These are phyloP conservation scores for Candida oleophila DNA, from an alignment of 805 yeast genomes.

Conservation along the genomic window DNA sequence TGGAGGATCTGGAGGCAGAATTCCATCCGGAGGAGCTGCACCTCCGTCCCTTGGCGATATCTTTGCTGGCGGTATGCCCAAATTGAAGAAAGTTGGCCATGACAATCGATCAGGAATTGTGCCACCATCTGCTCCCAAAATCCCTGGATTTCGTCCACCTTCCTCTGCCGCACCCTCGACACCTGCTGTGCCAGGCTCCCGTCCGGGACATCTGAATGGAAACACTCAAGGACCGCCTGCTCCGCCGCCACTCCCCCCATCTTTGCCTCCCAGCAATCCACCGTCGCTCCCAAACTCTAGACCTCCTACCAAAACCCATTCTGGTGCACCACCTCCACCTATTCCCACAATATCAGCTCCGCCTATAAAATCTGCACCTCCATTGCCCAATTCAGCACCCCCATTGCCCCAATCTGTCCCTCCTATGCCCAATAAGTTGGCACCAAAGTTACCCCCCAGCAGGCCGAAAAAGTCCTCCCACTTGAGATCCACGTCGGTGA, in stretches of 20 bases:
- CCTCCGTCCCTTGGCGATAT: slow-evolving; percentile 53
- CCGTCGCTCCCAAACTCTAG: slow-evolving; percentile 9
- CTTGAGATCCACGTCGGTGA: slow-evolving; percentile 22
- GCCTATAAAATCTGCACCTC: slow-evolving; percentile 15
- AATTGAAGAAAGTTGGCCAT: slow-evolving; percentile 42
- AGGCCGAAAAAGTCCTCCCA: slow-evolving; percentile 41
- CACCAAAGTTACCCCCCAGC: slow-evolving; percentile 38
- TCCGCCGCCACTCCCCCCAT: neutral
- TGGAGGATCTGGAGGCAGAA: slow-evolving; percentile 16
- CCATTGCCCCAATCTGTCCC: slow-evolving; percentile 11
- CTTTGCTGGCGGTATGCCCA: slow-evolving; percentile 80
- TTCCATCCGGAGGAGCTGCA: slow-evolving; percentile 12
- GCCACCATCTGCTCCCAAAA: slow-evolving; percentile 38
- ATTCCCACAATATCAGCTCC: slow-evolving; percentile 13
- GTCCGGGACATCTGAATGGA: slow-evolving; percentile 33
- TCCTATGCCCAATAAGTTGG: slow-evolving; percentile 2
- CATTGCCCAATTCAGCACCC: slow-evolving; percentile 13
- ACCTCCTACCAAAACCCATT: slow-evolving; percentile 10
- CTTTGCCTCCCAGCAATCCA: slow-evolving; percentile 1
- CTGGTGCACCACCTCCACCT: slow-evolving; percentile 7
- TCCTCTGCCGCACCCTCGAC: slow-evolving; percentile 10
- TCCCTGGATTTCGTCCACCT: slow-evolving; percentile 21
- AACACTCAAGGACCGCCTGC: slow-evolving; percentile 40
- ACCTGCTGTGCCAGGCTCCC: slow-evolving; percentile 13
- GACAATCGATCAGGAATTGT: slow-evolving; percentile 38